Evolutionary conservation across 768 basidiomycete genomes (phyloP).

Genomic region (Strobilomyces confusus): DNA sequence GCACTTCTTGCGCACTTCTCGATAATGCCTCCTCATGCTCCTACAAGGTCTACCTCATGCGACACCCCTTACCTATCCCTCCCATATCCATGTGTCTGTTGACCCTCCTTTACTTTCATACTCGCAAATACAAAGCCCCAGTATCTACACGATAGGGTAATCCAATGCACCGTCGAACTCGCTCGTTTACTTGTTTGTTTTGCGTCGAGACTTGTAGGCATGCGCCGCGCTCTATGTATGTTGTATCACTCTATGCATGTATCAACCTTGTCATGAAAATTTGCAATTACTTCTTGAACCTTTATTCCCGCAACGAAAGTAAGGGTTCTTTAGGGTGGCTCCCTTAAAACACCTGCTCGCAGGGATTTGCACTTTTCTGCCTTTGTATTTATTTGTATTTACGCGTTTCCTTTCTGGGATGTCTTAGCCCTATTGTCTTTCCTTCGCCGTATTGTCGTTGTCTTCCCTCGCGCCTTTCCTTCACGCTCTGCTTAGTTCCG

Average conservation of each 20-base stretch:
- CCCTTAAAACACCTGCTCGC: too few species aligned
- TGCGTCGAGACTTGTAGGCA: background rate
- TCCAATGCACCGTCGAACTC: slow-evolving; percentile 4
- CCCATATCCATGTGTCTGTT: slow-evolving; percentile 3
- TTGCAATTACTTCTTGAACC: too few species aligned
- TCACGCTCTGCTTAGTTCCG: too few species aligned
- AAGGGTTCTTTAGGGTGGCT: too few species aligned
- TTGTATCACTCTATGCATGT: background rate
- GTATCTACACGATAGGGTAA: slow-evolving; percentile 8
- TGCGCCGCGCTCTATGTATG: background rate
- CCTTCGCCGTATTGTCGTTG: too few species aligned
- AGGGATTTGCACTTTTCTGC: too few species aligned
- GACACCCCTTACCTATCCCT: slow-evolving; percentile 10
- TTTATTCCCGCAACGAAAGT: too few species aligned
- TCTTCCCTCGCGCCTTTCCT: too few species aligned
- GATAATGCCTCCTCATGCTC: slow-evolving; percentile 4
- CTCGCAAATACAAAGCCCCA: background rate
- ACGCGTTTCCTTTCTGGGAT: too few species aligned
- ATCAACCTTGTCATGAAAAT: too few species aligned
- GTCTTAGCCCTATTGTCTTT: too few species aligned
- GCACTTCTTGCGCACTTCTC: background rate
- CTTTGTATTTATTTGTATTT: too few species aligned
- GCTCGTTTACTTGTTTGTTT: slow-evolving; percentile 3
- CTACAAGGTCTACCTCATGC: background rate
- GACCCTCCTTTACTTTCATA: background rate